A percentile compares a stretch with the other conserved stretches of the same genome.
These are phyloP conservation scores for Penicillium hesseltinei DNA, from an alignment of 2,329 filamentous ascomycete species.

Conservation along the genomic window DNA sequence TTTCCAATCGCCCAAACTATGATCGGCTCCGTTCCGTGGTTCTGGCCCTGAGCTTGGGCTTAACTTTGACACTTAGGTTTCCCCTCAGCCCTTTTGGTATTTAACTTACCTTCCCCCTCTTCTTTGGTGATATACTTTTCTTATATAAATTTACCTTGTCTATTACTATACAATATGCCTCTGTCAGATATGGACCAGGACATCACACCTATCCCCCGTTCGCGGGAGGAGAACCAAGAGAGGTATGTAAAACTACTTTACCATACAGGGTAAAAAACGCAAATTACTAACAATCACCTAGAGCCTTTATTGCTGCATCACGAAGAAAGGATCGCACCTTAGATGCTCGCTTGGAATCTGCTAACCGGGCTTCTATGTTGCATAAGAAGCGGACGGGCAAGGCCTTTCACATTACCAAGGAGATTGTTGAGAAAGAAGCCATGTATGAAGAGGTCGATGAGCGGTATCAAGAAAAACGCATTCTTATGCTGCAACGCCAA, in stretches of 20 bases:
- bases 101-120: background rate
- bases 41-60: conserved; percentile 7
- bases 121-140: background rate
- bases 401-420: conserved; percentile 74
- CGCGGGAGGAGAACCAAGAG: conserved; percentile 47
- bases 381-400: conserved; percentile 86
- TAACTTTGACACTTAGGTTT: conserved; percentile 18
- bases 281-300: conserved; percentile 31
- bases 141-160: background rate
- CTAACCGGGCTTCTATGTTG: conserved; percentile 81
- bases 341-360: conserved; percentile 84
- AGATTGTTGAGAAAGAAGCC: conserved; percentile 85
- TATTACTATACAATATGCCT: conserved; percentile 19
- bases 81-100: conserved; percentile 14
- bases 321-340: conserved; percentile 80
- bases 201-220: conserved; percentile 35
- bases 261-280: background rate
- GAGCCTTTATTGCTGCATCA: conserved; percentile 90
- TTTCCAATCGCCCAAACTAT: conserved; percentile 21
- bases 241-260: conserved; percentile 30
- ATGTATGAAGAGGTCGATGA: conserved; percentile 97
- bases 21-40: conserved; percentile 25
- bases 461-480: conserved; percentile 51
- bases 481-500: conserved; percentile 40
- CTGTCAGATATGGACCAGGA: conserved; percentile 33